These are phyloP conservation scores for Paxillus rubicundulus DNA, from an alignment of 768 basidiomycete genomes.

Conservation along the genomic window DNA sequence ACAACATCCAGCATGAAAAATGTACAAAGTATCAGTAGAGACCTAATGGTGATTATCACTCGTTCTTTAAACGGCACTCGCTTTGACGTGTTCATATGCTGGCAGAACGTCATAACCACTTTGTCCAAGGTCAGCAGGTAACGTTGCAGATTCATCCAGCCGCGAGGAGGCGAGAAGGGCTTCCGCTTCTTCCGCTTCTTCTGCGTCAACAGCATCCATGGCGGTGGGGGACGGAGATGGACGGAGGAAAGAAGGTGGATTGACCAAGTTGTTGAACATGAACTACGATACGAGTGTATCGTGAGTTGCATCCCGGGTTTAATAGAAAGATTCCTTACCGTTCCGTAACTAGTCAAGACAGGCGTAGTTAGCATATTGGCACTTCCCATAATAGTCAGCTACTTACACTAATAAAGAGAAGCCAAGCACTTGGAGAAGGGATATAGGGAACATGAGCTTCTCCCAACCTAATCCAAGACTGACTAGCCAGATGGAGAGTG, in stretches of 20 bases:
- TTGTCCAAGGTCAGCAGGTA: conserved; percentile 80
- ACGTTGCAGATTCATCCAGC: conserved; percentile 78
- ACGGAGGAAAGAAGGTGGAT: conserved; percentile 56
- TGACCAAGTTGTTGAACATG: conserved; percentile 85
- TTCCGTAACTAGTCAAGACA: conserved; percentile 65
- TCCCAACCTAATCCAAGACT: conserved; percentile 92
- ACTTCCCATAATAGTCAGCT: conserved; percentile 8
- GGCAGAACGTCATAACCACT: conserved; percentile 83
- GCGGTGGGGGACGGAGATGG: conserved; percentile 36
- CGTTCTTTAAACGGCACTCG: conserved; percentile 8
- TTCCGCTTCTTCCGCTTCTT: conserved; percentile 62
- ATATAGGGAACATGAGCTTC: conserved; percentile 74
- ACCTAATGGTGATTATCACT: conserved; percentile 9
- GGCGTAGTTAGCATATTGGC: conserved; percentile 11
- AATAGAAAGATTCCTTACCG: conserved; percentile 45
- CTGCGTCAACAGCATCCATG: conserved; percentile 42
- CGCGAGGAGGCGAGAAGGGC: conserved; percentile 40
- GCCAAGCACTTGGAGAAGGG: conserved; percentile 76
- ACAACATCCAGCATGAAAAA: not conserved
- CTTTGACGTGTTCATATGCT: conserved; percentile 35
- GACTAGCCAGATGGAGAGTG: conserved; percentile 93
- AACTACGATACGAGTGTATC: conserved; percentile 51
- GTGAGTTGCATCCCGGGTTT: conserved; percentile 7
- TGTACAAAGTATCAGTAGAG: not conserved
- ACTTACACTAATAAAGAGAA: conserved; percentile 90